Conservation (phyloP, 208 protist genomes). For the Herpetomonas muscarum region DNA sequence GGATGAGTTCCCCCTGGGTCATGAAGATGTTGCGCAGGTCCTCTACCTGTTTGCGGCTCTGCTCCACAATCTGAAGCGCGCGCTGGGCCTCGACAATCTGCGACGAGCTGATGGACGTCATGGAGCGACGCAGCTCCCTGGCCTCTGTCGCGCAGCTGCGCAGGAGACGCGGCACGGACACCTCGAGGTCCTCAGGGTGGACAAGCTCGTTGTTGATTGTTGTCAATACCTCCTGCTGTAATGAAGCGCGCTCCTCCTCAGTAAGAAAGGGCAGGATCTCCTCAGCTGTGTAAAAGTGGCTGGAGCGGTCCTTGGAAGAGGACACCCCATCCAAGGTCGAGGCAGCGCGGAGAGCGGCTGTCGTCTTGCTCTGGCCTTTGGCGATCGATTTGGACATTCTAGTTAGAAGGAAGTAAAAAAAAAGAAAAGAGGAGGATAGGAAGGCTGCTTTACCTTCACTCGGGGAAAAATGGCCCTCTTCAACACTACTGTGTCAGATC, state of each 20-base stretch:
- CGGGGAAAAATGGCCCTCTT: background rate
- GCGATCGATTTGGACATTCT: constrained; percentile 14
- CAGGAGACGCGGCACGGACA: constrained; percentile 71
- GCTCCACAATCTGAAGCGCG: constrained; percentile 65
- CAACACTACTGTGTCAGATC: too few species aligned
- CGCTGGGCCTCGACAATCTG: constrained; percentile 79
- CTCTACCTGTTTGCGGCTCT: constrained; percentile 53
- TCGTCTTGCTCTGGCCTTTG: constrained; percentile 14
- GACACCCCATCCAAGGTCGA: background rate
- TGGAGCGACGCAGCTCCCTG: constrained; percentile 66
- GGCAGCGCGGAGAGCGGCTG: constrained; percentile 8
- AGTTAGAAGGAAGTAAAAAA: constrained; percentile 1
- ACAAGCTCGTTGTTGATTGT: constrained; percentile 78
- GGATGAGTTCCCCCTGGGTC: constrained; percentile 73
- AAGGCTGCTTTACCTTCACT: background rate
- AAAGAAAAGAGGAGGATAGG: background rate
- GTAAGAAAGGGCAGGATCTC: constrained; percentile 71
- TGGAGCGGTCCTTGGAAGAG: background rate
- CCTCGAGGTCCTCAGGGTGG: constrained; percentile 63
- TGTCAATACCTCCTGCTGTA: constrained; percentile 61
- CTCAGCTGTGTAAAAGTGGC: constrained; percentile 48
- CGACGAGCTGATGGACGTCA: constrained; percentile 76
- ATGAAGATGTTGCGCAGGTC: constrained; percentile 63
- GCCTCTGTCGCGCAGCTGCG: constrained; percentile 66
- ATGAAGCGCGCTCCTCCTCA: constrained; percentile 42